Evolutionary conservation across 306 rosid genomes (phyloP).

Genomic region (Dicorynia guianensis): DNA sequence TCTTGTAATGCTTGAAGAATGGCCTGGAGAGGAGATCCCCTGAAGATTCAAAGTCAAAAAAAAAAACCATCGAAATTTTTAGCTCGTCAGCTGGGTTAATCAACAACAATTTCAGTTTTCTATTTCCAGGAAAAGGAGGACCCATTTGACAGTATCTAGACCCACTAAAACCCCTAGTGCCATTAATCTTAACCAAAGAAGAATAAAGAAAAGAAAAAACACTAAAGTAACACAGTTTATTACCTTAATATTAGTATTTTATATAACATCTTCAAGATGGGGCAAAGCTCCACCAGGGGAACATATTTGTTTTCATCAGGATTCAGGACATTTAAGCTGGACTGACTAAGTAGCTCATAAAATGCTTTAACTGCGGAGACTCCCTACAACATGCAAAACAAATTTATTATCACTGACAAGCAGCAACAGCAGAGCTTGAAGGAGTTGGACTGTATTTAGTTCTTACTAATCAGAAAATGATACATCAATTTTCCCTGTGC

Average conservation of each 20-base stretch:
- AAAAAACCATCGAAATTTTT: constrained; percentile 22
- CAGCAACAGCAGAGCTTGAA: constrained; percentile 2
- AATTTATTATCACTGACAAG: constrained; percentile 18
- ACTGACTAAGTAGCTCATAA: constrained; percentile 82
- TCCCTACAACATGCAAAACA: constrained; percentile 63
- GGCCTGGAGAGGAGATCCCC: constrained; percentile 76
- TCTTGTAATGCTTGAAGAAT: constrained; percentile 90
- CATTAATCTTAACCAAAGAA: not conserved
- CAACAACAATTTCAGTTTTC: not conserved
- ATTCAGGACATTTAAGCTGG: constrained; percentile 73
- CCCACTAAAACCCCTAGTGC: not conserved
- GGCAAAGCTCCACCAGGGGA: constrained; percentile 92
- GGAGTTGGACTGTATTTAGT: not conserved
- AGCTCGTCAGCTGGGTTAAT: not conserved
- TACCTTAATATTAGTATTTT: constrained; percentile 78
- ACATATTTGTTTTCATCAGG: constrained; percentile 80
- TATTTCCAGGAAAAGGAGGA: not conserved
- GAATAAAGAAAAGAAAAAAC: not conserved
- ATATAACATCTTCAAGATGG: constrained; percentile 83
- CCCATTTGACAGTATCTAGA: not conserved
- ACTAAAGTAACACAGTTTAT: not conserved
- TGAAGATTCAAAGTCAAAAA: constrained; percentile 39
- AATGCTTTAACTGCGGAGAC: constrained; percentile 95
- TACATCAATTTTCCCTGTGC: not conserved
- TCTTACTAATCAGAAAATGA: constrained; percentile 16